Evolutionary conservation across 1,284 basidiomycete genomes (phyloP).

Genomic region (Naganishia sp.): DNA sequence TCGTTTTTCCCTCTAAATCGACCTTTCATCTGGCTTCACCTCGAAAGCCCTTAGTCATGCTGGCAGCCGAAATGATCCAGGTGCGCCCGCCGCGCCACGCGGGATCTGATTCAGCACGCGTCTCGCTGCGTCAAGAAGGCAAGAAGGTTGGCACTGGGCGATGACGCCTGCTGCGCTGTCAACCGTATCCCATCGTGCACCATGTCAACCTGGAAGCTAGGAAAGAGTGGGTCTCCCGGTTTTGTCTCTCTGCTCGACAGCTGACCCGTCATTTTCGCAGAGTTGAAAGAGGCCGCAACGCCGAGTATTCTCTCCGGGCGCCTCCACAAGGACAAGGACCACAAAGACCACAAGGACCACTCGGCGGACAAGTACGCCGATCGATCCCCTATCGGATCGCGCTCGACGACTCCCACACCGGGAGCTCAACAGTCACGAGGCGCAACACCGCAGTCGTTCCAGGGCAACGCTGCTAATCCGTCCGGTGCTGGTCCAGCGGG

Average conservation of each 20-base stretch:
- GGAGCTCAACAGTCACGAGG: constrained; percentile 40
- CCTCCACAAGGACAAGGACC: constrained; percentile 6
- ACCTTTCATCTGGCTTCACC: background rate
- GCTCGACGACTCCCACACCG: constrained; percentile 54
- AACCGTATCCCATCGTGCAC: no score
- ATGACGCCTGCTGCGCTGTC: no score
- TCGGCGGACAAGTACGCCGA: constrained; percentile 33
- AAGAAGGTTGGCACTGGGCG: no score
- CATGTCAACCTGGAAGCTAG: constrained; percentile 56
- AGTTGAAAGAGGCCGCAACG: constrained; percentile 51
- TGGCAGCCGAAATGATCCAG: no score
- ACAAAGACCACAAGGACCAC: constrained; percentile 36
- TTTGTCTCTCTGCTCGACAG: constrained; percentile 38
- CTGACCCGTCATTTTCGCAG: constrained; percentile 59
- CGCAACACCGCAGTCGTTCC: constrained; percentile 34
- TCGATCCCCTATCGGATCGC: constrained; percentile 37
- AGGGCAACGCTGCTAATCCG: background rate
- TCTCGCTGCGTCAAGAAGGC: no score
- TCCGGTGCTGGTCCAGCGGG: constrained; percentile 9
- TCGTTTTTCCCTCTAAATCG: background rate
- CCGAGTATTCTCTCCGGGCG: constrained; percentile 29
- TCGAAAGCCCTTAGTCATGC: no score
- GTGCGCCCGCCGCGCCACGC: no score
- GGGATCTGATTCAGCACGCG: no score
- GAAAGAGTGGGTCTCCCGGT: constrained; percentile 53